A percentile compares a stretch with the other conserved stretches of the same genome.
Evolutionary conservation across 192 early-diverging fungal species (phyloP).

Genomic region (Gaertneriomyces semiglobifer): DNA sequence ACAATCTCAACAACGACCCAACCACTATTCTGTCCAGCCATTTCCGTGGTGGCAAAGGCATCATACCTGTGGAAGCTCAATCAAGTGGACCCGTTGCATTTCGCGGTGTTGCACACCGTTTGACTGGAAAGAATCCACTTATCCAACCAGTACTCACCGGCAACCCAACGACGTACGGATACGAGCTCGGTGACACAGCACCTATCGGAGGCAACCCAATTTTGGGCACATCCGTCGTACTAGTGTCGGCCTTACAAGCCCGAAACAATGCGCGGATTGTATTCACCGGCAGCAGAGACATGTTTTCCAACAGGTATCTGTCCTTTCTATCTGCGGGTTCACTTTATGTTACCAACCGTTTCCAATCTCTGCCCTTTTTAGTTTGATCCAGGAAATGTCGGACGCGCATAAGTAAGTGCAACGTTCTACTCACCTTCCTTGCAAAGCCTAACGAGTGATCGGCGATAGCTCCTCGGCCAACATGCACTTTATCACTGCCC

Average conservation of each 20-base stretch:
- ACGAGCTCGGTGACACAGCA: constrained; percentile 41
- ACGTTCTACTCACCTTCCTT: too few species aligned
- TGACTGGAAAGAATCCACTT: constrained; percentile 62
- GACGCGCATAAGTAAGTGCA: too few species aligned
- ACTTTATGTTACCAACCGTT: too few species aligned
- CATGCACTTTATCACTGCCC: constrained; percentile 64
- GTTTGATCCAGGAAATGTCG: too few species aligned
- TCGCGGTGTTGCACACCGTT: constrained; percentile 73
- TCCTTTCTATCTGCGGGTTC: constrained; percentile 7
- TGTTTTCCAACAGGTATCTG: constrained; percentile 73
- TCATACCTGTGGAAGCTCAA: constrained; percentile 21
- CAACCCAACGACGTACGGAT: constrained; percentile 65
- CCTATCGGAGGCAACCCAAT: constrained; percentile 37
- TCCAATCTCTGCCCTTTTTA: too few species aligned
- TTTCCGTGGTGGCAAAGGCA: constrained; percentile 44
- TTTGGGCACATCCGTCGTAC: constrained; percentile 59
- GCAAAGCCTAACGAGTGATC: not conserved
- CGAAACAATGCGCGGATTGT: constrained; percentile 82
- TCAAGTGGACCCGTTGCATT: constrained; percentile 60
- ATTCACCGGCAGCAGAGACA: constrained; percentile 73
- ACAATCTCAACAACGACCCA: constrained; percentile 52
- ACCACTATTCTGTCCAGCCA: constrained; percentile 52
- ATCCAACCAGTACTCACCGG: constrained; percentile 55
- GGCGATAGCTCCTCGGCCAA: constrained; percentile 55
- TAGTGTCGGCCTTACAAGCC: constrained; percentile 86